These are phyloP conservation scores for Besnoitia besnoiti DNA, from an alignment of 169 alveolate species.

Conservation along the genomic window DNA sequence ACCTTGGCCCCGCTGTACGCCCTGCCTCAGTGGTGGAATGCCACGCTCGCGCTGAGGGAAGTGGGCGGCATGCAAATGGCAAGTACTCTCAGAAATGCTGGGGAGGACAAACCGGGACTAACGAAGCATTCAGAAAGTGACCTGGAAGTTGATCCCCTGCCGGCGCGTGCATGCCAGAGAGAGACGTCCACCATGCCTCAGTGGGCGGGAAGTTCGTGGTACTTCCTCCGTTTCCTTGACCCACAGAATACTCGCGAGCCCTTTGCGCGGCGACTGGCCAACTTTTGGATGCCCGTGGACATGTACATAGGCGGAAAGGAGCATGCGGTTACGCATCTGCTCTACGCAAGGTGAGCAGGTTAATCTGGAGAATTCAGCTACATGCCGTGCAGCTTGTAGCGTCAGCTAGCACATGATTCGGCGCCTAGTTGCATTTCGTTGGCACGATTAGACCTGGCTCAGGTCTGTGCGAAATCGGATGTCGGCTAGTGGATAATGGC, in stretches of 20 bases:
- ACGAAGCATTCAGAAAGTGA: not conserved
- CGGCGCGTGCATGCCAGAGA: conserved; percentile 38
- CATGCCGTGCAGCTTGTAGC: too few species aligned
- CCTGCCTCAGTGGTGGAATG: conserved; percentile 25
- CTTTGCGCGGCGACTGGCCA: conserved; percentile 66
- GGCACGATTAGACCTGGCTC: too few species aligned
- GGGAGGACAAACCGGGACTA: not conserved
- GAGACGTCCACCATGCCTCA: conserved; percentile 92
- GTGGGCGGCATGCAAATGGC: not conserved
- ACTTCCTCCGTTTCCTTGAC: conserved; percentile 88
- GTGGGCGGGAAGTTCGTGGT: conserved; percentile 95
- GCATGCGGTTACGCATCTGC: conserved; percentile 92
- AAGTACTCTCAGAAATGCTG: not conserved
- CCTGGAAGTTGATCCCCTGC: not conserved
- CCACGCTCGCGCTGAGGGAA: not conserved
- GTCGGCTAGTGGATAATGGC: too few species aligned
- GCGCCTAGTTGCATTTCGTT: too few species aligned
- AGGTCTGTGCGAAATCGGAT: too few species aligned
- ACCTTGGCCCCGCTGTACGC: not conserved
- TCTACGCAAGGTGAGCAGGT: conserved; percentile 83
- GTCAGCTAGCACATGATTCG: too few species aligned
- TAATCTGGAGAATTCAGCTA: too few species aligned
- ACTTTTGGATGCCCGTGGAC: conserved; percentile 92
- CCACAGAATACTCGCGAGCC: conserved; percentile 74
- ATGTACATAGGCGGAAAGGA: conserved; percentile 94